These are phyloP conservation scores for Sechiopsis laciniata DNA, from an alignment of 306 rosid genomes.

Conservation along the genomic window DNA sequence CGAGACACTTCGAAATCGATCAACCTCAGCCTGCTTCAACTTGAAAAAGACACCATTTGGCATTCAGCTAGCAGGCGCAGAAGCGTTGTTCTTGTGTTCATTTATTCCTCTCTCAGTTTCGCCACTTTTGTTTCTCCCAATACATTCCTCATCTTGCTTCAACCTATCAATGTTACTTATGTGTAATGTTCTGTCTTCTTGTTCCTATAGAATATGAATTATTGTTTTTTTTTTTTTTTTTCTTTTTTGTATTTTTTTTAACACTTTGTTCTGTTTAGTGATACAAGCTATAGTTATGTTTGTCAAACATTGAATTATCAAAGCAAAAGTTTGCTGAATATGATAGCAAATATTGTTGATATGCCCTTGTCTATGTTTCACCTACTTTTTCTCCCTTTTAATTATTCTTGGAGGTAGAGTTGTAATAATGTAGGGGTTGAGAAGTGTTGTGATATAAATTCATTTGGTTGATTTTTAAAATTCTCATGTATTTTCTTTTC, in stretches of 20 bases:
- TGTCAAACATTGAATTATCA: conserved; percentile 49
- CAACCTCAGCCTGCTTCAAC: conserved; percentile 96
- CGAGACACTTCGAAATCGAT: conserved; percentile 35
- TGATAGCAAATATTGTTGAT: conserved; percentile 12
- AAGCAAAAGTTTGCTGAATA: conserved; percentile 34
- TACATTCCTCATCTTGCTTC: conserved; percentile 30
- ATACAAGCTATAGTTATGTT: conserved; percentile 51
- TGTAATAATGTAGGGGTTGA: background rate
- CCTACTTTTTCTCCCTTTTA: background rate
- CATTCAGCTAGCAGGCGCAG: conserved; percentile 77
- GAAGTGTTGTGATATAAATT: background rate
- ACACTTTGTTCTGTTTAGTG: conserved; percentile 39
- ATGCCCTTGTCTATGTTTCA: conserved; percentile 25
- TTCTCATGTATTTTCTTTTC: background rate
- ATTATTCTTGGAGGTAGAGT: conserved; percentile 1
- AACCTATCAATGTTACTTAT: conserved; percentile 36
- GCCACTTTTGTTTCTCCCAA: conserved; percentile 25
- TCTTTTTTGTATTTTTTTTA: background rate
- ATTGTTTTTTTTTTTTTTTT: background rate
- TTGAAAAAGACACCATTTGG: conserved; percentile 35
- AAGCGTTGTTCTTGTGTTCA: conserved; percentile 56
- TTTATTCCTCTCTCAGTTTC: conserved; percentile 22
- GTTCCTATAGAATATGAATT: conserved; percentile 59
- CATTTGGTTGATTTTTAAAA: conserved; percentile 3
- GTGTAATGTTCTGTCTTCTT: conserved; percentile 45